Percentiles rank a stretch among this genome's conserved stretches.
These are phyloP conservation scores for Trichoderma parareesei DNA, from an alignment of 495 filamentous ascomycete species.

Conservation along the genomic window DNA sequence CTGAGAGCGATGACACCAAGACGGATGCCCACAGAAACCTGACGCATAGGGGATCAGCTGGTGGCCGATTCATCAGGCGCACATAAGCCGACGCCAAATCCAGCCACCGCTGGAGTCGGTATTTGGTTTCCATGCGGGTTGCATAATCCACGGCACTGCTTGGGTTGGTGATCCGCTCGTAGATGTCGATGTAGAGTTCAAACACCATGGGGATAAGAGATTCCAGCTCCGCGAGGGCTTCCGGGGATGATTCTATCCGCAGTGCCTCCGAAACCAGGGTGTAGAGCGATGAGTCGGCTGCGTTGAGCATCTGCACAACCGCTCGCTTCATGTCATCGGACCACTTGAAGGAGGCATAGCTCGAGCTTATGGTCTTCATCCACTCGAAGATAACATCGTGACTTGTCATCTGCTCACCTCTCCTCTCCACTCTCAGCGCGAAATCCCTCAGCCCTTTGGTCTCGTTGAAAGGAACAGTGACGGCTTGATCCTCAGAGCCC, in stretches of 20 bases:
- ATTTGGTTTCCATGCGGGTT: constrained; percentile 53
- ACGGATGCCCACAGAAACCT: constrained; percentile 81
- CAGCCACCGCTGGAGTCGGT: constrained; percentile 69
- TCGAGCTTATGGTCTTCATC: constrained; percentile 49
- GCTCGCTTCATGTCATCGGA: constrained; percentile 61
- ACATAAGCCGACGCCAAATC: constrained; percentile 58
- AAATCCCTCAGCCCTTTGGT: constrained; percentile 51
- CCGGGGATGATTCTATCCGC: background rate
- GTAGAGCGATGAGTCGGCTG: constrained; percentile 62
- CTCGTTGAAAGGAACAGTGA: constrained; percentile 47
- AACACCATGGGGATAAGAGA: constrained; percentile 71
- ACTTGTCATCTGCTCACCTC: constrained; percentile 43
- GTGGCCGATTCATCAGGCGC: constrained; percentile 26
- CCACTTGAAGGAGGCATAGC: constrained; percentile 63
- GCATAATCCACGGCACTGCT: constrained; percentile 56
- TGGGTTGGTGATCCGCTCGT: constrained; percentile 65
- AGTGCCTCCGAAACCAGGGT: constrained; percentile 28
- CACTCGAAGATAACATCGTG: constrained; percentile 59
- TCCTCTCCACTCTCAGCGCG: constrained; percentile 40
- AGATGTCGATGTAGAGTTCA: constrained; percentile 85
- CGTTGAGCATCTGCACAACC: constrained; percentile 58
- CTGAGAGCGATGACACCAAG: constrained; percentile 61
- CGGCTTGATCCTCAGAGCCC: constrained; percentile 41
- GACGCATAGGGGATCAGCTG: constrained; percentile 41
- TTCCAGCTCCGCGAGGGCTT: constrained; percentile 18